phyloP scores from a whole-genome alignment of 2,329 filamentous ascomycete species.

The Taxawa tesnikishii region DNA sequence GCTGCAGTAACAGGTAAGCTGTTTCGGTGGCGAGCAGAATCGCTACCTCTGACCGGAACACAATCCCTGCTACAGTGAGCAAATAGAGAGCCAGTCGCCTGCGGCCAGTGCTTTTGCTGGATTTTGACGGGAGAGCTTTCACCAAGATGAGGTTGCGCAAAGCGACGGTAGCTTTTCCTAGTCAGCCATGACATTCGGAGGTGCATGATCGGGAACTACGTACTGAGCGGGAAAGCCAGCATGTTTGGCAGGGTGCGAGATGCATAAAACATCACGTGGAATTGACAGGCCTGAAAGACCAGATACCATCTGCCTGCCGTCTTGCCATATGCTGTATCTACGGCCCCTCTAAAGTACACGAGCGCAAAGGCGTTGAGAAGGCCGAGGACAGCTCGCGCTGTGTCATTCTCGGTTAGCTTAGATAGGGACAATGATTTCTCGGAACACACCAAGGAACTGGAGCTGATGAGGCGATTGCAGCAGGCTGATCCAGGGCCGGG shows the following conservation, averaged over 20 bases:
- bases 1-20: conserved; percentile 47
- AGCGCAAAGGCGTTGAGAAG: conserved; percentile 61
- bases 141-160: conserved; percentile 40
- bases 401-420: background rate
- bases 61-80: conserved; percentile 64
- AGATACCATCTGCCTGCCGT: conserved; percentile 67
- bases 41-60: conserved; percentile 85
- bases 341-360: conserved; percentile 48
- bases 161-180: conserved; percentile 53
- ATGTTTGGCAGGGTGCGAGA: conserved; percentile 89
- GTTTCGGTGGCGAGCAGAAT: conserved; percentile 62
- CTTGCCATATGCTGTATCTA: conserved; percentile 56
- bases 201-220: conserved; percentile 21
- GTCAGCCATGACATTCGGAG: no score
- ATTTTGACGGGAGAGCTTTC: conserved; percentile 23
- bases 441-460: conserved; percentile 41
- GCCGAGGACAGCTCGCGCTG: conserved; percentile 67
- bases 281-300: conserved; percentile 68
- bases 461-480: conserved; percentile 44
- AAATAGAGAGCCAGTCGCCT: conserved; percentile 58
- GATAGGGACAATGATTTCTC: background rate
- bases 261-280: conserved; percentile 87
- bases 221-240: conserved; percentile 83
- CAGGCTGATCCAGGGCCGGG: conserved; percentile 51
- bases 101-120: conserved; percentile 27